phyloP scores from a whole-genome alignment of 768 basidiomycete species.

The Phylloporus sp. region DNA sequence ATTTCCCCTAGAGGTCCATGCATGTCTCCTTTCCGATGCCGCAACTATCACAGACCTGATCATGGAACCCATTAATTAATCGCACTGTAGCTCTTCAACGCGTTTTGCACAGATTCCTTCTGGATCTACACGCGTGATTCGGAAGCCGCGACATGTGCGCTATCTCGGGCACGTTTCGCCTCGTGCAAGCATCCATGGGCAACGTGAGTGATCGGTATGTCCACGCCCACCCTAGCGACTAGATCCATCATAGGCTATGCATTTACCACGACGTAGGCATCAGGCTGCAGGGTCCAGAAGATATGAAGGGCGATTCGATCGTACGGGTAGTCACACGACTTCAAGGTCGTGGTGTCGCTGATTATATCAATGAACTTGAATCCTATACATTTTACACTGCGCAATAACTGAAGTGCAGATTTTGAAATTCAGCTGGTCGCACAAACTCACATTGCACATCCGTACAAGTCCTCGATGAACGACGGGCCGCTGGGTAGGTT shows the following conservation, averaged over 20 bases:
- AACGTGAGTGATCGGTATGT: not conserved
- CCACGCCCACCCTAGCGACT: not conserved
- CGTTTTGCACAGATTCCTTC: not conserved
- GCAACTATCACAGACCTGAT: not conserved
- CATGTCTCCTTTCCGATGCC: not conserved
- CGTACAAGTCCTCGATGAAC: not conserved
- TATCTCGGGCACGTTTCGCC: not conserved
- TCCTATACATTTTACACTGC: too few species aligned
- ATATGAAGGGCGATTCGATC: not conserved
- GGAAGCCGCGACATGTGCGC: not conserved
- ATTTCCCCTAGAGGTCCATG: not conserved
- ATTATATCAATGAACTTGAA: not conserved
- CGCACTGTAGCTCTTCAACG: not conserved
- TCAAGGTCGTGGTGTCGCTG: not conserved
- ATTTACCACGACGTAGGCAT: not conserved
- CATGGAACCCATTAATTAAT: not conserved
- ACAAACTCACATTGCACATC: slow-evolving; percentile 2
- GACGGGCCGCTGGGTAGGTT: not conserved
- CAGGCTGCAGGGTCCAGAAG: not conserved
- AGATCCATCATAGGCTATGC: not conserved
- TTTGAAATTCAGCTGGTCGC: slow-evolving; percentile 8
- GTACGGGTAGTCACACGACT: not conserved
- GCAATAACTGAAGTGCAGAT: not conserved
- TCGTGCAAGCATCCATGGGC: not conserved
- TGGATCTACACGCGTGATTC: not conserved